Evolutionary conservation across 2,329 filamentous ascomycete genomes (phyloP), one percentile per base, ranked within the genome.

Genomic region (Ophiostoma montium): DNA sequence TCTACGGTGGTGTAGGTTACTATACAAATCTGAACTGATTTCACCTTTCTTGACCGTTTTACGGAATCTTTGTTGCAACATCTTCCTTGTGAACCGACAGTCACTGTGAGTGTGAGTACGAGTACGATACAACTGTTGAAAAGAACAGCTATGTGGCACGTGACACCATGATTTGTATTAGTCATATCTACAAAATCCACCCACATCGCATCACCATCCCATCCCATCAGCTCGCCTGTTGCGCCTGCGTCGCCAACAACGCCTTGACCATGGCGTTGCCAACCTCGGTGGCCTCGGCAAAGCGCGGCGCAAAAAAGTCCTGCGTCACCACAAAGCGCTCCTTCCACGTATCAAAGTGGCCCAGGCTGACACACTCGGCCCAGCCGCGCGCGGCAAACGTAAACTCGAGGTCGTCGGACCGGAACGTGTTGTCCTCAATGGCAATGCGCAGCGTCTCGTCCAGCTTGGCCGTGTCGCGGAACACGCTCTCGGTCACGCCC

Each of bases 211-310:
- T n/a, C n/a, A n/a, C n/a, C 23, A 27, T 27, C 23, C 5, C 8
- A 27, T 27, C 18, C 18, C n/a, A 4, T 27, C 23, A 27, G 23
- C 23, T 27, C 23, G 23, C 23, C 23, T 27, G 23, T n/a, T n/a
- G n/a, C 15, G 45, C n/a, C 21, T 82, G 84, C 64, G 86, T 90
- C 67, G 90, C 85, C 57, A 95, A 67, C 59, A 98, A 92, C 41
- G 87, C 92, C 70, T 83, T 88, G 66, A 98, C 94, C 92, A 98
- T 98, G 63, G 89, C 84, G 62, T 95, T 95, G 3, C 92, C 92
- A 35, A 98, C 70, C 58, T 82, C 80, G 47, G 82, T 86, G 6
- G 92, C 92, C 62, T 94, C 89, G 1, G 80, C 78, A 61, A 98
- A 95, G 31, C 90, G 71, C 2, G 88, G 87, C 62, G 88, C 80